phyloP scores from a whole-genome alignment of 306 rosid genomes.

The Rosa persica region DNA sequence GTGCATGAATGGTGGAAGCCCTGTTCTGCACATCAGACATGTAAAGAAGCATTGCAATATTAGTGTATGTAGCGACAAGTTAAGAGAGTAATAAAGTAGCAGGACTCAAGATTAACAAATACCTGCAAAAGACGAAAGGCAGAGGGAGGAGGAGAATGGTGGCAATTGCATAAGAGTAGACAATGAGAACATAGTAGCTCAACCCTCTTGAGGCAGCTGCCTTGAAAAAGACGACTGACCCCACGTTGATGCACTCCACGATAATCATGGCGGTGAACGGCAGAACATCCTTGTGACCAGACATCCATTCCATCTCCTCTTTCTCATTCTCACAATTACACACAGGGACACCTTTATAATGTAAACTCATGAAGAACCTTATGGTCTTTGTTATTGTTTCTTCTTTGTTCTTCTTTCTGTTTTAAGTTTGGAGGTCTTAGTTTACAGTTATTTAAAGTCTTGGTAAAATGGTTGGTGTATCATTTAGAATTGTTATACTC shows the following conservation, averaged over 20 bases:
- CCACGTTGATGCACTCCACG: slow-evolving; percentile 48
- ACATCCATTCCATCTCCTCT: slow-evolving; percentile 22
- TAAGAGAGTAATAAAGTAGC: neutral
- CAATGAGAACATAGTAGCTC: slow-evolving; percentile 51
- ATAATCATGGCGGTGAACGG: slow-evolving; percentile 51
- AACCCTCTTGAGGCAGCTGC: slow-evolving; percentile 47
- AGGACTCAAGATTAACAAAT: neutral
- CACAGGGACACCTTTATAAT: neutral
- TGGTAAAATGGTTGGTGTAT: neutral
- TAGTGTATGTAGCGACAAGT: too few species aligned
- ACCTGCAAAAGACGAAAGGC: slow-evolving; percentile 48
- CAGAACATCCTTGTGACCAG: slow-evolving; percentile 33
- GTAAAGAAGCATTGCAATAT: neutral
- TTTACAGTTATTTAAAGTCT: neutral
- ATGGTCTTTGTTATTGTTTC: neutral
- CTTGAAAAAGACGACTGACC: slow-evolving; percentile 48
- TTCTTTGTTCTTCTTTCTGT: neutral
- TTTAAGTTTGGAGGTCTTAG: neutral
- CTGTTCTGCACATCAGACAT: slow-evolving; percentile 33
- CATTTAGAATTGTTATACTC: neutral
- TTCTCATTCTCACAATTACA: neutral
- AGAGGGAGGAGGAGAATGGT: slow-evolving; percentile 47
- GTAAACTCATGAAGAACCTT: neutral
- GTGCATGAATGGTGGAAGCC: slow-evolving; percentile 41
- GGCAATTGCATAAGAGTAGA: slow-evolving; percentile 45